Base-by-base conservation (phyloP, 2,329 filamentous ascomycete genomes). In the Neofusicoccum umdonicola region DNA sequence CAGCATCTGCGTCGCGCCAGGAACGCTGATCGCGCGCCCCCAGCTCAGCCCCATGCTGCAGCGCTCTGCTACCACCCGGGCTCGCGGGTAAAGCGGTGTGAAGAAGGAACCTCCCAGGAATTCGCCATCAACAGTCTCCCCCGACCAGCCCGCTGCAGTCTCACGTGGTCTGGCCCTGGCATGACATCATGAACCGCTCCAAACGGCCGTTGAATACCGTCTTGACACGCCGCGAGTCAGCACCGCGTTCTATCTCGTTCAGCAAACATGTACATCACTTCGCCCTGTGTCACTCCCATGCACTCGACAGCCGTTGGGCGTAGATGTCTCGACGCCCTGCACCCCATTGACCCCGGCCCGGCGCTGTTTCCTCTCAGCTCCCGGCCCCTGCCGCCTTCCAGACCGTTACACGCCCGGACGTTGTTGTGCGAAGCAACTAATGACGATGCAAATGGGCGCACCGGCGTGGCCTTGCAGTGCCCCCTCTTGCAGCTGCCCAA, bases 111-210 rank as follows among this genome's bases (percentile, higher is more conserved):
- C 19, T 64, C 51, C 62, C 51, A 50, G 51, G 52, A 48, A 58
- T 58, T 50, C 3, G 51, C 52, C 52, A 42, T 35, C 13, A 57
- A 41, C 50, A 57, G 41, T 48, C 48, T 7, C 41, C 31, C 37
- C 47, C 61, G 22, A 39, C 17, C 17, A 62, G 15, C 47, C 22
- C 35, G 34, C 42, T 37, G 57, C 42, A 50, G 8, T 48, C 62
- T 50, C 62, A 58, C 52, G 52, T 64, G 62, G 62, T 57, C 62
- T 51, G 34, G 62, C 17, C 52, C 44, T 15, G 11, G 37, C 31
- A 45, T 64, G 51, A 64, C 62, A 64, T 64, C 62, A 64, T 64
- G 51, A 64, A 48, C 51, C 34, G 62, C 62, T 44, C 42, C 19
- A 64, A 64, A 17, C 35, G 54, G 54, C 13, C 39, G 39, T 34